Evolutionary conservation across 139 green algal genomes (phyloP).

Genomic region (Chlamydomonas sp.): DNA sequence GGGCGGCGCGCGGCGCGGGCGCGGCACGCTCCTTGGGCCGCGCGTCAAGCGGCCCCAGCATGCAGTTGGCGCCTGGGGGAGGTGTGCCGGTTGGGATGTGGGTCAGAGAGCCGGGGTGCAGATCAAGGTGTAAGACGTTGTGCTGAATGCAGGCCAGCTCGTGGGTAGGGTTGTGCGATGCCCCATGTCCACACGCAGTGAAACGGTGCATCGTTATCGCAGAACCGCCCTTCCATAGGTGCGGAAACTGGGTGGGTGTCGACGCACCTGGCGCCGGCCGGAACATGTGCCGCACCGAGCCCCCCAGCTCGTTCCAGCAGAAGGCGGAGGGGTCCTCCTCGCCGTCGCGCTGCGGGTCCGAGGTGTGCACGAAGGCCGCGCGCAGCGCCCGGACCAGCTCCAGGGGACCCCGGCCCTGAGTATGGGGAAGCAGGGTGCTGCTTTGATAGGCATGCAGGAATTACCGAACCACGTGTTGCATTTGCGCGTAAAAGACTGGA

Average conservation of each 20-base stretch:
- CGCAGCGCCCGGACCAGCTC: conserved; percentile 20
- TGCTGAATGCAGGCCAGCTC: too few relatives aligned
- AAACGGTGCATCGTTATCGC: too few relatives aligned
- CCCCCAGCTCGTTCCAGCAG: conserved; percentile 62
- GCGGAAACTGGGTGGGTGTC: background rate
- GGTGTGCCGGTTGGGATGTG: background rate
- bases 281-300: conserved; percentile 39
- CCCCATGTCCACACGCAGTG: too few relatives aligned
- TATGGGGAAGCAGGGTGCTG: background rate
- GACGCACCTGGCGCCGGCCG: conserved; percentile 43
- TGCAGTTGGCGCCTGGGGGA: conserved; percentile 43
- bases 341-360: conserved; percentile 40
- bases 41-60: conserved; percentile 60
- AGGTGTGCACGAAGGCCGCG: conserved; percentile 37
- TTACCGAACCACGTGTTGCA: background rate
- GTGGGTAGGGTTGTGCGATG: too few relatives aligned
- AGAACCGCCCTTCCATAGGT: too few relatives aligned
- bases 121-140: too few relatives aligned
- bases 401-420: conserved; percentile 7
- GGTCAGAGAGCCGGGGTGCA: too few relatives aligned
- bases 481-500: background rate
- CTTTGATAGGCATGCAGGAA: background rate
- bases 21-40: conserved; percentile 46
- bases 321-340: conserved; percentile 56
- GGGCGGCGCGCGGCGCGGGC: conserved; percentile 4